A percentile compares a stretch with the other conserved stretches of the same genome.
These are phyloP conservation scores for Cryptococcus sp. DNA, from an alignment of 1,284 basidiomycete genomes.

Conservation along the genomic window DNA sequence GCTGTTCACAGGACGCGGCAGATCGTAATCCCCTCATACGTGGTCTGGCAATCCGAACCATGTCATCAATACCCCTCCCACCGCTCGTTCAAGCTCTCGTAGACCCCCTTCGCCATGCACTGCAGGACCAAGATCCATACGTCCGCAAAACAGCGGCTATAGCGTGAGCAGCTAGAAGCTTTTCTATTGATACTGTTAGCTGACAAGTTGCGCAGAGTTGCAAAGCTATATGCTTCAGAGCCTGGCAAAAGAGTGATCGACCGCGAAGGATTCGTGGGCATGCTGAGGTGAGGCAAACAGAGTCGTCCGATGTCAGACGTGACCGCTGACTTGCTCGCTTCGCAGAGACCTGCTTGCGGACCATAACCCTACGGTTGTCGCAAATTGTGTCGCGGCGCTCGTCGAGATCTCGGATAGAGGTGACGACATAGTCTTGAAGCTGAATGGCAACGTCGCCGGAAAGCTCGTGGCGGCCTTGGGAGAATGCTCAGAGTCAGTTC, in stretches of 20 bases:
- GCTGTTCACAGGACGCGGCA: constrained; percentile 70
- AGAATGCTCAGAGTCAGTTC: constrained; percentile 91
- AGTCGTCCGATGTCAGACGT: constrained; percentile 4
- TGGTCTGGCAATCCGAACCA: constrained; percentile 93
- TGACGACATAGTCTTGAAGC: constrained; percentile 60
- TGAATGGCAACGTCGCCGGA: constrained; percentile 52
- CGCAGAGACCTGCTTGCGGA: constrained; percentile 71
- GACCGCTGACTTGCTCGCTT: neutral
- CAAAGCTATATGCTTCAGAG: constrained; percentile 94
- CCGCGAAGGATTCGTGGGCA: constrained; percentile 89
- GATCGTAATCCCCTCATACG: constrained; percentile 95
- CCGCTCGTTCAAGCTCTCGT: constrained; percentile 97
- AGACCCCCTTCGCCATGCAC: constrained; percentile 88
- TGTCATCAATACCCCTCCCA: constrained; percentile 94
- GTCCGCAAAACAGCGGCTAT: constrained; percentile 95
- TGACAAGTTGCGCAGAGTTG: constrained; percentile 60
- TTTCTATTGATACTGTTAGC: neutral
- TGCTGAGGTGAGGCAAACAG: constrained; percentile 65
- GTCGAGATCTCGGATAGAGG: constrained; percentile 71
- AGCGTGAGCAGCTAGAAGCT: constrained; percentile 51
- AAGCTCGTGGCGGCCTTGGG: constrained; percentile 94
- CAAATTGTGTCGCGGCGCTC: constrained; percentile 94
- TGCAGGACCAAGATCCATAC: constrained; percentile 93
- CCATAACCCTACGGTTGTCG: constrained; percentile 92
- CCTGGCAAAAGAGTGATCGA: constrained; percentile 75